Evolutionary conservation across 352 stramenopile species (phyloP), one percentile per base, ranked within the genome.

Genomic region (Phytophthora tubulina): DNA sequence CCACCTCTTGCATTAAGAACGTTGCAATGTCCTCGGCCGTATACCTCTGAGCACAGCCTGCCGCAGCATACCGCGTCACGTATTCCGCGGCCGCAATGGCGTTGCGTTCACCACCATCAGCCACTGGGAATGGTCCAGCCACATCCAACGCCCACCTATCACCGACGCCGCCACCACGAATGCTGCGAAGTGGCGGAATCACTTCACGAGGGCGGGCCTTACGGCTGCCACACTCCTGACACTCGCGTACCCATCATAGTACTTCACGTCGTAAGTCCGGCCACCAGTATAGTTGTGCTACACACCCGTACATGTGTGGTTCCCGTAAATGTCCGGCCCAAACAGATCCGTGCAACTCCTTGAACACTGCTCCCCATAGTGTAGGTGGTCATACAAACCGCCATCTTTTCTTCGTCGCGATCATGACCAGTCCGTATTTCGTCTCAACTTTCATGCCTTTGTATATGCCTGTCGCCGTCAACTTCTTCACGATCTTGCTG

Each of bases 161-260:
- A n/a, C 71, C 54, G 0, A 74, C 49, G 17, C 35, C 45, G 1
- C 71, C 71, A 4, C 67, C 65, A 3, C 44, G 10, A 8, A 72
- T 15, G 21, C 64, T 77, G 27, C 64, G n/a, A 30, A 78, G 31
- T 15, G 70, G 64, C 6, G 70, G 70, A 1, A 71, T 62, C 4
- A 71, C 36, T 17, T 59, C 13, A 0, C 30, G 6, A 2, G 70
- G 64, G 13, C 64, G 21, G 0, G 41, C 59, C 42, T 78, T 73
- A 0, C 70, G 17, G 6, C 53, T 71, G 1, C 33, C 11, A 6
- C 44, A 50, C 9, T 30, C 44, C 3, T 4, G 44, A 50, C 44
- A 50, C 14, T 2, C 41, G 21, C 21, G 21, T 21, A 41, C 36
- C 46, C 46, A 53, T 36, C 21, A 8, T 21, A 4, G n/a, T 45